Conservation (phyloP, 2,329 filamentous ascomycete species). For the Diaporthe sp. region DNA sequence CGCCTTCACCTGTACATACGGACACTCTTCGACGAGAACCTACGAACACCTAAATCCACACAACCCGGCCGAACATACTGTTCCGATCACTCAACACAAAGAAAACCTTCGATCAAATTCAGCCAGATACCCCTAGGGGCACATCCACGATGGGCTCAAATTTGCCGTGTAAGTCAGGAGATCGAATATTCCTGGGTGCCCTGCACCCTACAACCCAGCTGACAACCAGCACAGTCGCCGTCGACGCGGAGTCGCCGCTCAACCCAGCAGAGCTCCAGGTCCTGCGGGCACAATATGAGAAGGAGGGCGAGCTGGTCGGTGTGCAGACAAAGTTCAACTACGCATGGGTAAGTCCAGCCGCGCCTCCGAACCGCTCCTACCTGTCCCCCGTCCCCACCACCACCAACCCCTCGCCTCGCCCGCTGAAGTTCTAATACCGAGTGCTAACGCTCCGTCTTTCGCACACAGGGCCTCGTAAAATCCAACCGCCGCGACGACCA, state of each 20-base stretch:
- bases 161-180: slow-evolving; percentile 59
- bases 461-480: slow-evolving; percentile 90
- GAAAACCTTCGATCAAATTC: not conserved
- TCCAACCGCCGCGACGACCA: slow-evolving; percentile 87
- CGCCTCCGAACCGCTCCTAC: too few relatives aligned
- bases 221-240: slow-evolving; percentile 78
- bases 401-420: too few relatives aligned
- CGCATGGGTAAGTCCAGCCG: slow-evolving; percentile 80
- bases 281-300: slow-evolving; percentile 93
- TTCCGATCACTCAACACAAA: not conserved
- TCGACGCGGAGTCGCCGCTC: slow-evolving; percentile 97
- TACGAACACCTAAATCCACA: not conserved
- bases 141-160: slow-evolving; percentile 60
- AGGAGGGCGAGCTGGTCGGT: slow-evolving; percentile 96
- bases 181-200: slow-evolving; percentile 30
- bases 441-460: slow-evolving; percentile 16
- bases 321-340: slow-evolving; percentile 99
- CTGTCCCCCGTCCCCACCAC: too few relatives aligned
- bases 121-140: not conserved
- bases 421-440: too few relatives aligned
- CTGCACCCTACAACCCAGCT: slow-evolving; percentile 20
- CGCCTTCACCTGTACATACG: not conserved
- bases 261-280: slow-evolving; percentile 94
- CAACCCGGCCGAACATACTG: not conserved
- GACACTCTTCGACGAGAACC: slow-evolving; percentile 4